phyloP scores from a whole-genome alignment of 805 yeast species.

The Suhomyces sp. region DNA sequence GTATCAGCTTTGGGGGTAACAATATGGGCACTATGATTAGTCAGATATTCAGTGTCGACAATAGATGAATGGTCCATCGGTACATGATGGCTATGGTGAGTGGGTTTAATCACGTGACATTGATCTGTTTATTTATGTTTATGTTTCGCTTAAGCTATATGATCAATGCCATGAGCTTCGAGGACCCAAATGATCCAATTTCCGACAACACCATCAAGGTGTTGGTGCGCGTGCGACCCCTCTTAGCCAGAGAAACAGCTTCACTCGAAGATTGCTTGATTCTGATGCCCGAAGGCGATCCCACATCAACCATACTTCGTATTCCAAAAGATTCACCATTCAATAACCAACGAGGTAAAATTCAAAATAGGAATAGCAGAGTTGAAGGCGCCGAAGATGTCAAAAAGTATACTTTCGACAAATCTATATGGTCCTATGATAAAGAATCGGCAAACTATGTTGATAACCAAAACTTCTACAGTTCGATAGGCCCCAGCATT shows the following conservation, averaged over 20 bases:
- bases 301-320: slow-evolving; percentile 15
- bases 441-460: slow-evolving; percentile 31
- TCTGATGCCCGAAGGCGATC: slow-evolving; percentile 27
- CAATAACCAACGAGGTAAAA: slow-evolving; percentile 5
- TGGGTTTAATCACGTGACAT: neutral
- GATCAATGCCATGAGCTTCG: neutral
- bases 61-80: too few relatives aligned
- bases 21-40: too few relatives aligned
- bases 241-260: slow-evolving; percentile 27
- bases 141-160: neutral
- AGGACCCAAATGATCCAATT: neutral
- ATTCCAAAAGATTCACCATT: slow-evolving; percentile 22
- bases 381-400: slow-evolving; percentile 10
- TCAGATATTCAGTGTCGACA: too few relatives aligned
- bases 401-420: slow-evolving; percentile 50
- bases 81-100: neutral
- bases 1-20: too few relatives aligned
- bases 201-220: slow-evolving; percentile 38
- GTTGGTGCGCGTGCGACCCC: slow-evolving; percentile 53
- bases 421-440: slow-evolving; percentile 49
- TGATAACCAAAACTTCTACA: slow-evolving; percentile 51
- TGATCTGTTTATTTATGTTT: neutral
- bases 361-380: neutral
- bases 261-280: slow-evolving; percentile 22
- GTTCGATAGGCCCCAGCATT: slow-evolving; percentile 54